phyloP scores from a whole-genome alignment of 305 asterid species.

The Fraxinus nigra region DNA sequence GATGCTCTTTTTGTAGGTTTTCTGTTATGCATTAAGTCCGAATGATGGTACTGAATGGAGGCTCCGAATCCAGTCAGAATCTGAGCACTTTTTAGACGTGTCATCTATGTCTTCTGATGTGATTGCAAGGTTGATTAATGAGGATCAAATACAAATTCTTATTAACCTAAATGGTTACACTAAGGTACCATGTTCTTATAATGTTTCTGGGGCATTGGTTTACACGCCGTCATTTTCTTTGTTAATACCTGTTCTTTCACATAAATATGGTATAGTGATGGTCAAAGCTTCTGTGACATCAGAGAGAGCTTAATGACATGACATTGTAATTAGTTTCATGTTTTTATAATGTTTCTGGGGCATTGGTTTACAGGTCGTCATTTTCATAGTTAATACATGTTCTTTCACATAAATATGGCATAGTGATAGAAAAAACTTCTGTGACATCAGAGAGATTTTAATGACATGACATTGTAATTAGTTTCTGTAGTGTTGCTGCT shows the following conservation, averaged over 20 bases:
- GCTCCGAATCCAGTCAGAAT: constrained; percentile 80
- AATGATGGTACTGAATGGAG: constrained; percentile 98
- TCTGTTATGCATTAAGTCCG: constrained; percentile 94
- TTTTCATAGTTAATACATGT: background rate
- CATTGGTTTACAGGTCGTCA: background rate
- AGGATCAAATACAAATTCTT: constrained; percentile 91
- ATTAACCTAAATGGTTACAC: constrained; percentile 97
- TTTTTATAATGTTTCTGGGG: background rate
- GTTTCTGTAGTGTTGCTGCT: background rate
- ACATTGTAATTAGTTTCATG: background rate
- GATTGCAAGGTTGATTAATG: constrained; percentile 91
- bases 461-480: background rate
- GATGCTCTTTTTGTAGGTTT: constrained; percentile 49
- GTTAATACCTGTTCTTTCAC: background rate
- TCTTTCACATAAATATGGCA: background rate
- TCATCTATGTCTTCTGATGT: constrained; percentile 86
- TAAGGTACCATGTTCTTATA: constrained; percentile 49
- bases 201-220: background rate
- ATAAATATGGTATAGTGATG: background rate
- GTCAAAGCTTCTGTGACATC: background rate
- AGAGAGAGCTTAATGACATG: background rate
- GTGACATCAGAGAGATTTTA: background rate
- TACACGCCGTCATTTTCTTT: background rate
- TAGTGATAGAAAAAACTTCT: background rate
- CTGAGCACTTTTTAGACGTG: constrained; percentile 87